These are phyloP conservation scores for Malassezia restricta DNA, from an alignment of 1,284 basidiomycete species.

Conservation along the genomic window DNA sequence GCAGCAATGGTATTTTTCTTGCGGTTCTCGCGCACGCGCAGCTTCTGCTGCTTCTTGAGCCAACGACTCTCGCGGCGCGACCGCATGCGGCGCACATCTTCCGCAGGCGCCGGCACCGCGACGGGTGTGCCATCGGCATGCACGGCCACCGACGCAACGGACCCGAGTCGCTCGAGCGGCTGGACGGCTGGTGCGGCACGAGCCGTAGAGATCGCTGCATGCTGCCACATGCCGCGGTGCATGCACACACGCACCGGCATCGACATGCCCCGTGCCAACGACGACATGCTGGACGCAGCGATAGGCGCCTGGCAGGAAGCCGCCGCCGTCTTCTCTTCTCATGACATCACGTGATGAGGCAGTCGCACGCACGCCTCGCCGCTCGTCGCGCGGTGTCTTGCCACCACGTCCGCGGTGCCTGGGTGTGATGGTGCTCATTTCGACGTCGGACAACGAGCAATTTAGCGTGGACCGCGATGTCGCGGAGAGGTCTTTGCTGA, in stretches of 20 bases:
- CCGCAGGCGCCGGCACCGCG: not conserved
- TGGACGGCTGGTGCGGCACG: not conserved
- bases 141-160: conserved; percentile 6
- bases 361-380: not conserved
- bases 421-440: conserved; percentile 31
- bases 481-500: conserved; percentile 84
- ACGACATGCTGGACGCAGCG: not conserved
- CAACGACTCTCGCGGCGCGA: conserved; percentile 28
- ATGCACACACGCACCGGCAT: not conserved
- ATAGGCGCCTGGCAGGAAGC: not conserved
- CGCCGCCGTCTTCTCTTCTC: not conserved
- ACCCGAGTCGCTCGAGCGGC: not conserved
- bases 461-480: conserved; percentile 89
- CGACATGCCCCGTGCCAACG: not conserved
- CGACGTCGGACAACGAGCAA: conserved; percentile 81
- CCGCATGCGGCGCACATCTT: not conserved
- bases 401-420: too few relatives aligned
- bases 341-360: not conserved
- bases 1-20: conserved; percentile 28
- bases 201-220: not conserved
- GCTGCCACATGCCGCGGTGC: not conserved
- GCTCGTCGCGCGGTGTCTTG: not conserved
- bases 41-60: conserved; percentile 25
- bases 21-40: conserved; percentile 19
- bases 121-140: not conserved